Percentiles rank a stretch among this genome's conserved stretches.
phyloP scores from a whole-genome alignment of 192 early-diverging fungal species.

The Martensiomyces pterosporus region DNA sequence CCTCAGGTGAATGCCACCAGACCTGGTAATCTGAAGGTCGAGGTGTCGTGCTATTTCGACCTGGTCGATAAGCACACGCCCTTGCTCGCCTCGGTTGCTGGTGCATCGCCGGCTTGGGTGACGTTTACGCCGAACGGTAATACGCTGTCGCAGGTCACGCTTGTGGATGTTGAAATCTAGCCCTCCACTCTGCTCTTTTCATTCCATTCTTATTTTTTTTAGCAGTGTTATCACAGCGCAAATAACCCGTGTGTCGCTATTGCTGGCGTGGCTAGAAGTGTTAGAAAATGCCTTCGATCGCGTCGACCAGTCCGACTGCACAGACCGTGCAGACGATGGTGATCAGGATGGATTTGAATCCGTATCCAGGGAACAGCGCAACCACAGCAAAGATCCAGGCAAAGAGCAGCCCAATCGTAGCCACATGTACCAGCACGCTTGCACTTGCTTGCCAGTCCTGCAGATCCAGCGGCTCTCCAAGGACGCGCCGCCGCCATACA shows the following conservation, averaged over 20 bases:
- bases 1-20: slow-evolving; percentile 11
- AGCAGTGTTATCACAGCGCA: too few species aligned
- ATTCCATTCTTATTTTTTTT: slow-evolving; percentile 3
- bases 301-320: slow-evolving; percentile 24
- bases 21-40: slow-evolving; percentile 14
- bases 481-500: slow-evolving; percentile 36
- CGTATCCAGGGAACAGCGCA: slow-evolving; percentile 37
- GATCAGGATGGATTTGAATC: slow-evolving; percentile 22
- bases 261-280: too few species aligned
- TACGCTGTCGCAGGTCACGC: slow-evolving; percentile 35
- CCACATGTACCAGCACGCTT: slow-evolving; percentile 27
- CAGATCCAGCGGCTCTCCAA: slow-evolving; percentile 38
- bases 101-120: slow-evolving; percentile 23
- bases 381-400: slow-evolving; percentile 31
- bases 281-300: slow-evolving; percentile 30
- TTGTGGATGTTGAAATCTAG: slow-evolving; percentile 24
- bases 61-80: slow-evolving; percentile 30
- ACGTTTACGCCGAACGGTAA: slow-evolving; percentile 38
- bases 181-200: too few species aligned
- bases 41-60: slow-evolving; percentile 48
- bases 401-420: slow-evolving; percentile 32
- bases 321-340: slow-evolving; percentile 19
- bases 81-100: slow-evolving; percentile 29
- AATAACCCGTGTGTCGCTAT: too few species aligned
- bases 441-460: slow-evolving; percentile 42